Percentiles rank a stretch among this genome's conserved stretches.
Conservation (phyloP, 2,329 filamentous ascomycete genomes). For the Ophiostoma piceae region DNA sequence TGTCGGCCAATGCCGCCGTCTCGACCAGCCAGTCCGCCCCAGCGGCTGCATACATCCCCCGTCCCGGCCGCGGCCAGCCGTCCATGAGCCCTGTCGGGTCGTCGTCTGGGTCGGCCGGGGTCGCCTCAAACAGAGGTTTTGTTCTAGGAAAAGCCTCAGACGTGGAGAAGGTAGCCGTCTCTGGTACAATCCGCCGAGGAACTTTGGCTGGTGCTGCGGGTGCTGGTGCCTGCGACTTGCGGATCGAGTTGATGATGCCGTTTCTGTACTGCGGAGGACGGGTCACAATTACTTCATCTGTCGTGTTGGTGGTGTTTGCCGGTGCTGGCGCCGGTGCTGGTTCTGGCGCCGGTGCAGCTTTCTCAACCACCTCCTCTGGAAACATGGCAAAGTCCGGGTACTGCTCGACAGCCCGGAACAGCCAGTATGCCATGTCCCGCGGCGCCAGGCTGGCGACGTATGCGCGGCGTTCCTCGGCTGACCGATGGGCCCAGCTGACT, state of each 20-base stretch:
- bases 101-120: slow-evolving; percentile 28
- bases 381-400: slow-evolving; percentile 65
- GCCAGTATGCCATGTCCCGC: slow-evolving; percentile 57
- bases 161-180: neutral
- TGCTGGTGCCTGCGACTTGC: slow-evolving; percentile 8
- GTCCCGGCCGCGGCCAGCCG: slow-evolving; percentile 27
- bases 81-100: slow-evolving; percentile 27
- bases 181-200: neutral
- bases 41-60: slow-evolving; percentile 29
- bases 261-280: slow-evolving; percentile 19
- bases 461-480: neutral
- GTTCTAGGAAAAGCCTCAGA: neutral
- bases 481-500: neutral
- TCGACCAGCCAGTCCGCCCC: slow-evolving; percentile 33
- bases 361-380: slow-evolving; percentile 32
- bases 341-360: neutral
- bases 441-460: slow-evolving; percentile 53
- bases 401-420: slow-evolving; percentile 56
- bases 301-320: too few relatives aligned
- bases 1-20: slow-evolving; percentile 29
- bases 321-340: neutral
- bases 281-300: neutral
- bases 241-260: slow-evolving; percentile 23
- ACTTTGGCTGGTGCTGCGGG: neutral
- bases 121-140: slow-evolving; percentile 24